These are phyloP conservation scores for Crithidia sp. DNA, from an alignment of 208 protist genomes.

Conservation along the genomic window DNA sequence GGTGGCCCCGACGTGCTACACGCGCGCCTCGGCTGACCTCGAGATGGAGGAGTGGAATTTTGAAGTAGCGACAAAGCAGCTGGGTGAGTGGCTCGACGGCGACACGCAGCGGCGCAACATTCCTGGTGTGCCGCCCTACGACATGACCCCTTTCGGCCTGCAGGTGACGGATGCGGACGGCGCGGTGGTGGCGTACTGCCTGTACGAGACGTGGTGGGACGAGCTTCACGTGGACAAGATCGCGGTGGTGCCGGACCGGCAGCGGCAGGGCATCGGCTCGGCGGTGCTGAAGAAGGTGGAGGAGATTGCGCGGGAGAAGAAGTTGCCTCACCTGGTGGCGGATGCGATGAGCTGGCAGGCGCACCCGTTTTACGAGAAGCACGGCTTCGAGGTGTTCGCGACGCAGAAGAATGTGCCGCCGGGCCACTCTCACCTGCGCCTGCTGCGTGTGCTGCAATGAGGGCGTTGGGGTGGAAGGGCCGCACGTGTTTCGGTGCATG, in stretches of 20 bases:
- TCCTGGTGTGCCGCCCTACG: constrained; percentile 13
- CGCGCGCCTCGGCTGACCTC: constrained; percentile 3
- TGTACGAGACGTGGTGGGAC: constrained; percentile 41
- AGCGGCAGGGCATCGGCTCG: constrained; percentile 24
- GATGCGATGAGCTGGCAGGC: constrained; percentile 47
- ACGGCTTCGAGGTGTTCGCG: constrained; percentile 38
- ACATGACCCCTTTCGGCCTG: constrained; percentile 27
- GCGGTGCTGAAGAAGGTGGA: constrained; percentile 28
- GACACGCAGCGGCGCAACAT: constrained; percentile 22
- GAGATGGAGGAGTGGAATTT: constrained; percentile 8
- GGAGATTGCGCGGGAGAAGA: constrained; percentile 23
- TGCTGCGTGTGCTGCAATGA: constrained; percentile 9
- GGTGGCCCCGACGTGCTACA: constrained; percentile 8
- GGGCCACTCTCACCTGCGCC: constrained; percentile 16
- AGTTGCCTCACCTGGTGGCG: constrained; percentile 24
- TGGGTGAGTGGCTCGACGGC: constrained; percentile 27
- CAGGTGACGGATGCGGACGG: constrained; percentile 11
- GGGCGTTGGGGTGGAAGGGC: not conserved
- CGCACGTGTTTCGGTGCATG: not conserved
- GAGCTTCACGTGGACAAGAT: constrained; percentile 39
- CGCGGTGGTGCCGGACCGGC: constrained; percentile 16
- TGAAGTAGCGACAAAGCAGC: constrained; percentile 7
- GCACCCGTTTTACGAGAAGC: constrained; percentile 34
- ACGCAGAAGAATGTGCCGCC: constrained; percentile 31
- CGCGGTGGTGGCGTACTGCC: constrained; percentile 17